Conservation (phyloP, 805 yeast genomes). For the Metschnikowia peoriensis region DNA sequence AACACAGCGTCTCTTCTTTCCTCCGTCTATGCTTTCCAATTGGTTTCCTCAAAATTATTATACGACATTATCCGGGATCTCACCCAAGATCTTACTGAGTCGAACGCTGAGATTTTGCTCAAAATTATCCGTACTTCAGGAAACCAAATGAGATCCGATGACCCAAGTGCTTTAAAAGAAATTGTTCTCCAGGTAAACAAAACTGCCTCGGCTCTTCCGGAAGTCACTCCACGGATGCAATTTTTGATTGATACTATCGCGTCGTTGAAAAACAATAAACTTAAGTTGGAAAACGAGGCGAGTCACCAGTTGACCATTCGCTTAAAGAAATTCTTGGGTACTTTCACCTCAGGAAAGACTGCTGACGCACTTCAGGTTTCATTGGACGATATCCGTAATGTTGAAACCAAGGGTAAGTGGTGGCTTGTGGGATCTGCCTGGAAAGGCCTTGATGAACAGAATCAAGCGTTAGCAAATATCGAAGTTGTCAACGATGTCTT, state of each 20-base stretch:
- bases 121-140: slow-evolving; percentile 77
- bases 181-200: slow-evolving; percentile 55
- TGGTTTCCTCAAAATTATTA: slow-evolving; percentile 68
- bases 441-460: slow-evolving; percentile 58
- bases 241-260: slow-evolving; percentile 84
- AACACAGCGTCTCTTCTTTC: slow-evolving; percentile 75
- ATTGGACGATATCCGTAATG: slow-evolving; percentile 72
- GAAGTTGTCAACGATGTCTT: slow-evolving; percentile 56
- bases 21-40: slow-evolving; percentile 72
- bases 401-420: slow-evolving; percentile 91
- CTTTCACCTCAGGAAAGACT: slow-evolving; percentile 43
- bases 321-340: slow-evolving; percentile 62
- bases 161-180: slow-evolving; percentile 79
- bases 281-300: slow-evolving; percentile 55
- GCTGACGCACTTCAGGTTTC: slow-evolving; percentile 83
- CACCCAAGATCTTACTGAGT: slow-evolving; percentile 58
- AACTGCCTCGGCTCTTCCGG: slow-evolving; percentile 33
- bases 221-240: slow-evolving; percentile 58
- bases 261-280: slow-evolving; percentile 81
- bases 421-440: slow-evolving; percentile 99
- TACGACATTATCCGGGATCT: slow-evolving; percentile 70
- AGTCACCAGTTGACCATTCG: slow-evolving; percentile 50
- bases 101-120: slow-evolving; percentile 73
- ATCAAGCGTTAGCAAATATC: slow-evolving; percentile 32
- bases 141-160: slow-evolving; percentile 82